Base-by-base conservation (phyloP, 208 protist species). In the Crithidia acanthocephali region DNA sequence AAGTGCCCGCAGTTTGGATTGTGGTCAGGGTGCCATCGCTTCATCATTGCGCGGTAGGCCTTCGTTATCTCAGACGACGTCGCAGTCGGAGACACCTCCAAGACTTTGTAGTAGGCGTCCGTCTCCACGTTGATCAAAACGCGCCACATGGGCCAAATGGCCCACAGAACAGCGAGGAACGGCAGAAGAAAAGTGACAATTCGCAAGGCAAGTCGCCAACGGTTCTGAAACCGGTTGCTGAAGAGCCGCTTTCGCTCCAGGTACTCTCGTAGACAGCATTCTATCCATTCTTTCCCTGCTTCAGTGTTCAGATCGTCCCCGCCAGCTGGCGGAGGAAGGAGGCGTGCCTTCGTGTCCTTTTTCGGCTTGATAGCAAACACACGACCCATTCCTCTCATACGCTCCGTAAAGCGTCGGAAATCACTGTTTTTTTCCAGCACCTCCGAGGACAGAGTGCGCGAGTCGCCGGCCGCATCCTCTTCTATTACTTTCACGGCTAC, bases 11-110 rank as follows among this genome's bases (percentile, higher is more conserved):
- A 96, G 23, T 70, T 71, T 0, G 92, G 92, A 57, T 94, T 94
- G 11, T 75, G 68, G 72, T 96, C 92, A 48, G 92, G 92, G 77
- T 96, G 92, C 85, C 85, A 94, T 35, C 63, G 63, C 62, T 85
- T 93, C 61, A 91, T 82, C 65, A 85, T 73, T 40, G 86, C 67
- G n/a, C 92, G 80, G 68, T 96, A 96, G 5, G 87, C 92, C 28
- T 72, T 75, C 33, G 88, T 94, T 8, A 96, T 86, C 65, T 92
- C 92, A 9, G 25, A 35, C 8, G 77, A 40, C 23, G 74, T 68
- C 27, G 92, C 74, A 7, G 71, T 74, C 28, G 70, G 47, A 25
- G 68, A 32, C 2, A 96, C 67, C n/a, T 70, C 84, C 25, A 96
- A 75, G 25, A 68, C 61, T 13, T 74, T 83, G 69, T 85, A 90